Evolutionary conservation across 2,329 filamentous ascomycete species (phyloP).

Genomic region (Geoglossum cookeanum): DNA sequence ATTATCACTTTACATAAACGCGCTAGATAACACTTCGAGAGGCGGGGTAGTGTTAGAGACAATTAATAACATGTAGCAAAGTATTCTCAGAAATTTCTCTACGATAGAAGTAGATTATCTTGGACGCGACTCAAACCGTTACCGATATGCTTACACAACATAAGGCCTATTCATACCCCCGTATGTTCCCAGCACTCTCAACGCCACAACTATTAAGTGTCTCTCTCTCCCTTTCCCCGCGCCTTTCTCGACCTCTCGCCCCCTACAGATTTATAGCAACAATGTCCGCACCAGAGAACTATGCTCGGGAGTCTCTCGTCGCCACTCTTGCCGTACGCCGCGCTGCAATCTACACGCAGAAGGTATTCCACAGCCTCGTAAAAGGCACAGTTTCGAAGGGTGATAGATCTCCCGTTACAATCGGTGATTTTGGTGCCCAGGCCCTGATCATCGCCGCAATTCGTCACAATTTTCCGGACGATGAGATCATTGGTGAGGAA

Average conservation of each 20-base stretch:
- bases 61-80: not conserved
- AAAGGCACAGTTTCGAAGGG: slow-evolving; percentile 91
- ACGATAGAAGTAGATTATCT: not conserved
- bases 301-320: slow-evolving; percentile 60
- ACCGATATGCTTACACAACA: not conserved
- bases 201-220: slow-evolving; percentile 20
- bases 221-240: slow-evolving; percentile 19
- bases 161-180: not conserved
- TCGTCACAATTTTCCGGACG: slow-evolving; percentile 70
- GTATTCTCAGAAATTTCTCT: not conserved
- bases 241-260: slow-evolving; percentile 18
- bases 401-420: slow-evolving; percentile 91
- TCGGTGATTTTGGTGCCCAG: slow-evolving; percentile 95
- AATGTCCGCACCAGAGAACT: slow-evolving; percentile 22
- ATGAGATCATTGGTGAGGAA: slow-evolving; percentile 89
- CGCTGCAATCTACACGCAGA: slow-evolving; percentile 55
- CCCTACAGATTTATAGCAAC: not conserved
- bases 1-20: too few species aligned
- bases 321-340: slow-evolving; percentile 81
- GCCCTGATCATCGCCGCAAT: slow-evolving; percentile 87
- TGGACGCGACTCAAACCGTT: not conserved
- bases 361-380: slow-evolving; percentile 68
- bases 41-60: not conserved
- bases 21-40: not conserved
- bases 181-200: not conserved